Evolutionary conservation across 2,329 filamentous ascomycete species (phyloP), one percentile per base, ranked within the genome.

Genomic region (Xylariomycetidae sp.): DNA sequence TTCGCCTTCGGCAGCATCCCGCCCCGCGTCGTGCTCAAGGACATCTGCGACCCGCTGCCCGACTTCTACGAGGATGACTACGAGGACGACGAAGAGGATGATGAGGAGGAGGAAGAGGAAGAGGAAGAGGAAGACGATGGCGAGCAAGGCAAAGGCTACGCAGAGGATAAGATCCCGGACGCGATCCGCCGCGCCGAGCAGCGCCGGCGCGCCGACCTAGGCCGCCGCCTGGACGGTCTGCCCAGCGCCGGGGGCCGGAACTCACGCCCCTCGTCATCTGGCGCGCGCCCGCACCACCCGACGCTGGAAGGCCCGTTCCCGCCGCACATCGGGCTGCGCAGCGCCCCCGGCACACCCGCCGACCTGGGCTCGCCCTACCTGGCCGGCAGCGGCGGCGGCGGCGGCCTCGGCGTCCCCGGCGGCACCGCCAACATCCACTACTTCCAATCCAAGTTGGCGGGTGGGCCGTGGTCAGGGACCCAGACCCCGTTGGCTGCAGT

Each of bases 11-110:
- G 92, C 29, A 77, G 70, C 18, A 79, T 90, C 31, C 72, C 85
- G 24, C 92, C 92, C 2, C 76, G 85, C 48, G 75, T 98, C 25
- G 87, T 93, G 55, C 81, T 98, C 52, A 96, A 95, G 63, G 92
- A 96, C 59, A 89, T 98, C 40, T 93, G 90, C 49, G 89, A 98
- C 57, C 92, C 92, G 2, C 73, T 96, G 38, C 82, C 88, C 1
- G 92, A 98, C 52, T 98, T 98, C 56, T 98, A 98, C 66, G 92
- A 95, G 49, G 80, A 85, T 47, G 78, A 84, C 17, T 67, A 79
- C 23, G 82, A 83, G 39, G 72, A 74, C 15, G 68, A 75, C 17
- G 72, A 74, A 24, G 72, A 68, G 23, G 73, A 78, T 10, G 68
- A 69, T 8, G 60, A 61, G 5, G 68, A 65, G 3, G 68, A 70